phyloP scores from a whole-genome alignment of 805 yeast genomes.

The Candida manassasensis region DNA sequence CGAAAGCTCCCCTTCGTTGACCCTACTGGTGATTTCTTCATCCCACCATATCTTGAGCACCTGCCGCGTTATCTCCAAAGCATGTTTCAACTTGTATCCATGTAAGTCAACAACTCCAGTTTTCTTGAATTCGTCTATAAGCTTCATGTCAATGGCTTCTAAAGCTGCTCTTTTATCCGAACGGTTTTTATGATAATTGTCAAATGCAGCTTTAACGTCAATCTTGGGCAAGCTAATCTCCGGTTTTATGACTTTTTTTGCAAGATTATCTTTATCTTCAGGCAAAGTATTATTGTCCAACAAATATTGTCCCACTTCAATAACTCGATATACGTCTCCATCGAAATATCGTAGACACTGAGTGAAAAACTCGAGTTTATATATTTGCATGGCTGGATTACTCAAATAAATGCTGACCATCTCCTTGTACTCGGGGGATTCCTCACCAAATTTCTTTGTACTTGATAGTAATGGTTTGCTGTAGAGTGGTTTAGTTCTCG shows the following conservation, averaged over 20 bases:
- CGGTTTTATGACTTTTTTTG: neutral
- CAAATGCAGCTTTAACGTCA: conserved; percentile 1
- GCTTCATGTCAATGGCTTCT: neutral
- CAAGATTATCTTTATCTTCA: neutral
- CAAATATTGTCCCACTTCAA: conserved; percentile 4
- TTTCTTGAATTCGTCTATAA: conserved; percentile 1
- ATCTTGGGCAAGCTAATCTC: conserved; percentile 2
- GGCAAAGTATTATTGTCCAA: conserved; percentile 1
- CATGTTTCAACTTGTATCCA: conserved; percentile 44
- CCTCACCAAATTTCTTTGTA: conserved; percentile 14
- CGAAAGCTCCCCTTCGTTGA: conserved; percentile 32
- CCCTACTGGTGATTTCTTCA: conserved; percentile 43
- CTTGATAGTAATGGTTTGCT: conserved; percentile 1
- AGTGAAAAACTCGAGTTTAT: conserved; percentile 25
- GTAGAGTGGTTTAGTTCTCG: neutral
- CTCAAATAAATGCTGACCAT: conserved; percentile 27
- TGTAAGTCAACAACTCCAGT: conserved; percentile 51
- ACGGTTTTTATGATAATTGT: neutral
- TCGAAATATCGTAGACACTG: conserved; percentile 37
- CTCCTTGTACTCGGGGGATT: conserved; percentile 25
- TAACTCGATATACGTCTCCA: conserved; percentile 39
- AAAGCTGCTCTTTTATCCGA: neutral
- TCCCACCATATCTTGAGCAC: conserved; percentile 60
- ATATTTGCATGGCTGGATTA: conserved; percentile 29
- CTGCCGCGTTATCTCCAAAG: conserved; percentile 31